phyloP scores from a whole-genome alignment of 352 stramenopile genomes.

The Phytophthora syringae region DNA sequence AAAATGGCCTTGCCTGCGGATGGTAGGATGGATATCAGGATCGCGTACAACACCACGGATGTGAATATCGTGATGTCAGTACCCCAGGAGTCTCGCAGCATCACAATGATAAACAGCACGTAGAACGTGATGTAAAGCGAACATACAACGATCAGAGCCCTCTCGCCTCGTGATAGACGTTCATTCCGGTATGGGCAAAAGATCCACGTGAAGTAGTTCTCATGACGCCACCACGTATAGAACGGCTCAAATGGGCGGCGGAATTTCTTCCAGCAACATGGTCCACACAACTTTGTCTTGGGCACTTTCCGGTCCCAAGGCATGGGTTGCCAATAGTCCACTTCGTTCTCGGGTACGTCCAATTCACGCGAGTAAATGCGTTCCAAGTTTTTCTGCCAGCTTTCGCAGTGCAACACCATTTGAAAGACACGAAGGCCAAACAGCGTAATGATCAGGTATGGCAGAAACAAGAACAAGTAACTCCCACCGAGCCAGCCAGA shows the following conservation, averaged over 20 bases:
- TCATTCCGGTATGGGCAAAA: slow-evolving; percentile 78
- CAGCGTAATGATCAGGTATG: slow-evolving; percentile 55
- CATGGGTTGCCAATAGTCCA: slow-evolving; percentile 76
- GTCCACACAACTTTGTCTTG: slow-evolving; percentile 63
- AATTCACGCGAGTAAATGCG: slow-evolving; percentile 65
- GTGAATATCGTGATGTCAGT: slow-evolving; percentile 45
- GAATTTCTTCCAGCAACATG: slow-evolving; percentile 76
- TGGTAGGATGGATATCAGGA: slow-evolving; percentile 58
- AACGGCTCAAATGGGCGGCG: slow-evolving; percentile 66
- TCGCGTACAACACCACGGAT: slow-evolving; percentile 58
- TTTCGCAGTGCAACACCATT: slow-evolving; percentile 63
- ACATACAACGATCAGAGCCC: slow-evolving; percentile 69
- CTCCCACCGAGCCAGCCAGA: slow-evolving; percentile 53
- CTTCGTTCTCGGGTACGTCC: slow-evolving; percentile 61
- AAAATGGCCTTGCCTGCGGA: slow-evolving; percentile 71
- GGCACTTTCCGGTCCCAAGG: slow-evolving; percentile 77
- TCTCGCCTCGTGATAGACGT: slow-evolving; percentile 58
- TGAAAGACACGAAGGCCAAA: slow-evolving; percentile 72
- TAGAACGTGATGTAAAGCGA: slow-evolving; percentile 82
- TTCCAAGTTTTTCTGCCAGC: slow-evolving; percentile 65
- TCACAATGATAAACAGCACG: slow-evolving; percentile 71
- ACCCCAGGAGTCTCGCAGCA: slow-evolving; percentile 54
- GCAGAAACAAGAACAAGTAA: slow-evolving; percentile 67
- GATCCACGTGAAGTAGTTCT: slow-evolving; percentile 85
- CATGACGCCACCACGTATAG: slow-evolving; percentile 78